Conservation (phyloP, 805 yeast genomes). For the Millerozyma miso region DNA sequence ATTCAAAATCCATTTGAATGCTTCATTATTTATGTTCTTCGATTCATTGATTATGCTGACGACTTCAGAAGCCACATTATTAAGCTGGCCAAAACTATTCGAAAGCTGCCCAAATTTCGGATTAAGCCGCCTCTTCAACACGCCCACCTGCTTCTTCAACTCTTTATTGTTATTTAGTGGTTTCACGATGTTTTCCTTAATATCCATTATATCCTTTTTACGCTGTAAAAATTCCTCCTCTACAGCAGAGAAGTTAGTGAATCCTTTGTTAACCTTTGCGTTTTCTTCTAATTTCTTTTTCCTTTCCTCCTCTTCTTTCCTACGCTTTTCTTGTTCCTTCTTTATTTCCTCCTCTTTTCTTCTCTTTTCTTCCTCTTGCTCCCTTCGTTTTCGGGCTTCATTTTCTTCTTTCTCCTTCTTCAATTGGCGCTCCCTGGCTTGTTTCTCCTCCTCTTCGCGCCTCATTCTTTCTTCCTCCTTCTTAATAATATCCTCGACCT, state of each 20-base stretch:
- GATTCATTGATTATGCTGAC: constrained; percentile 46
- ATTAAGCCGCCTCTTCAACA: constrained; percentile 71
- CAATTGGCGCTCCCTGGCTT: constrained; percentile 5
- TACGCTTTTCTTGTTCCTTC: constrained; percentile 20
- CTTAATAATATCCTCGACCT: constrained; percentile 14
- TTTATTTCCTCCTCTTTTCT: constrained; percentile 19
- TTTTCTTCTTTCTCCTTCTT: constrained; percentile 5
- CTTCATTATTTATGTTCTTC: constrained; percentile 39
- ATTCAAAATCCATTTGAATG: constrained; percentile 72
- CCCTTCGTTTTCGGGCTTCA: constrained; percentile 5
- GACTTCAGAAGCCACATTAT: constrained; percentile 48
- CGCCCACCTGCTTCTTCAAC: constrained; percentile 49
- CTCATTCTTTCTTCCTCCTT: constrained; percentile 16
- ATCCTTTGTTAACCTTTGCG: constrained; percentile 14
- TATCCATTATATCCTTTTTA: constrained; percentile 49
- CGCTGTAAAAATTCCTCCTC: constrained; percentile 45
- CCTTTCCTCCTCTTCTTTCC: constrained; percentile 7
- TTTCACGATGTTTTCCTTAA: constrained; percentile 56
- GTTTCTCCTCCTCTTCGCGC: constrained; percentile 11
- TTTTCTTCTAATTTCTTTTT: constrained; percentile 13
- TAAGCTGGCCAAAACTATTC: constrained; percentile 58
- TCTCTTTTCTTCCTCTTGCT: constrained; percentile 15
- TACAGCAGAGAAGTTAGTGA: constrained; percentile 31
- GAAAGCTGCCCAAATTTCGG: constrained; percentile 93
- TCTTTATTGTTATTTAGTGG: constrained; percentile 49